A percentile compares a stretch with the other conserved stretches of the same genome.
phyloP scores from a whole-genome alignment of 805 yeast genomes.

The Kazachstania viticola region DNA sequence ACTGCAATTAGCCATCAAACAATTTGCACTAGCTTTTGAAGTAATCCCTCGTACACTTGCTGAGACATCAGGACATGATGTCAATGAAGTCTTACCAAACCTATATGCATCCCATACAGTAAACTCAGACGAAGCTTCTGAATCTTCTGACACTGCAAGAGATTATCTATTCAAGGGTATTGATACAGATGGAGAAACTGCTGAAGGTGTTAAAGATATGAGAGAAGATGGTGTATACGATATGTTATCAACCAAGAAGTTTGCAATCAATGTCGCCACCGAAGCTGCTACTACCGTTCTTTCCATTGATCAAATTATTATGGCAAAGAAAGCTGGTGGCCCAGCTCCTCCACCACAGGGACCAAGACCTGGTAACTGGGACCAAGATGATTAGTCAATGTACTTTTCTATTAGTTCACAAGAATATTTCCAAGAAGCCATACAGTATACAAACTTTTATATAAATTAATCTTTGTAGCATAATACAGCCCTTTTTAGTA shows the following conservation, averaged over 20 bases:
- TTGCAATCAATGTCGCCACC: constrained; percentile 87
- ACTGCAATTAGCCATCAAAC: constrained; percentile 85
- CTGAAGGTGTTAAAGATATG: constrained; percentile 62
- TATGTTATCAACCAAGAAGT: constrained; percentile 64
- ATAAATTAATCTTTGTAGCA: no score
- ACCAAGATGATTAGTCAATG: constrained; percentile 77
- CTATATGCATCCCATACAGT: constrained; percentile 76
- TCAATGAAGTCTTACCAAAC: constrained; percentile 80
- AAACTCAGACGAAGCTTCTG: constrained; percentile 10
- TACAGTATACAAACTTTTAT: no score
- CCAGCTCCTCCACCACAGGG: constrained; percentile 78
- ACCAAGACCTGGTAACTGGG: constrained; percentile 91
- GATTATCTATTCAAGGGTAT: constrained; percentile 41
- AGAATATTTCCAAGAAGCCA: no score
- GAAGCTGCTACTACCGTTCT: constrained; percentile 74
- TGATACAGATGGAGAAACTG: constrained; percentile 67
- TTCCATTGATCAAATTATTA: constrained; percentile 91
- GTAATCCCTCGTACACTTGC: constrained; percentile 86
- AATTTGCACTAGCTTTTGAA: constrained; percentile 90
- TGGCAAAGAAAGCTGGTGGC: constrained; percentile 99
- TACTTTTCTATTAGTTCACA: no score
- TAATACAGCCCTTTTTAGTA: no score
- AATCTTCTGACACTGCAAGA: no score
- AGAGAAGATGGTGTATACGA: constrained; percentile 63
- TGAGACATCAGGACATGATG: constrained; percentile 87